A percentile compares a stretch with the other conserved stretches of the same genome.
Conservation (phyloP, 805 yeast species). For the Saturnispora silvae region DNA sequence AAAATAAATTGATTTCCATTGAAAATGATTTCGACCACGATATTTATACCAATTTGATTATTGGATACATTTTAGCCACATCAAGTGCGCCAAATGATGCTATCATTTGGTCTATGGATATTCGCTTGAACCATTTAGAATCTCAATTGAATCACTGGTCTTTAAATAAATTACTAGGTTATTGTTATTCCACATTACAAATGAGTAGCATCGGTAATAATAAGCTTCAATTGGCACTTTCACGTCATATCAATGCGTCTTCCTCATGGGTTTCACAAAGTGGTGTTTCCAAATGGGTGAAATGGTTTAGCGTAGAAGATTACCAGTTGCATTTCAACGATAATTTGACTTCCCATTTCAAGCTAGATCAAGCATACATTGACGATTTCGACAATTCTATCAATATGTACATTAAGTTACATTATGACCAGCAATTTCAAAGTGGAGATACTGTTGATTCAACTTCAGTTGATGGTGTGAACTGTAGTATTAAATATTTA, state of each 20-base stretch:
- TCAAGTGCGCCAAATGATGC: slow-evolving; percentile 15
- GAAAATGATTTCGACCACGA: slow-evolving; percentile 24
- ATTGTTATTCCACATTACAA: slow-evolving; percentile 23
- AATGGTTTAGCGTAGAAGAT: slow-evolving; percentile 20
- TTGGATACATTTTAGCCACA: slow-evolving; percentile 18
- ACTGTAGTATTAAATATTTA: slow-evolving; percentile 8
- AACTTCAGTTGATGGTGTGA: not conserved
- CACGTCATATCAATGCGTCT: slow-evolving; percentile 7
- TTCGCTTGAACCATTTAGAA: slow-evolving; percentile 14
- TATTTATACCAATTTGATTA: slow-evolving; percentile 17
- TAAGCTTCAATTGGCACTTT: slow-evolving; percentile 15
- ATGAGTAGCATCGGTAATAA: slow-evolving; percentile 17
- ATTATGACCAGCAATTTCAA: not conserved
- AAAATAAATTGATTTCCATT: slow-evolving; percentile 14
- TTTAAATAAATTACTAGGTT: slow-evolving; percentile 20
- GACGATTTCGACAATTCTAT: not conserved
- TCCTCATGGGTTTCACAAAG: slow-evolving; percentile 23
- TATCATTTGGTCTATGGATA: slow-evolving; percentile 17
- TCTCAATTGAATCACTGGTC: slow-evolving; percentile 11
- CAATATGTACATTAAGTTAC: not conserved
- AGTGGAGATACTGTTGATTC: not conserved
- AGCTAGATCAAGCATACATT: not conserved
- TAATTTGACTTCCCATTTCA: not conserved
- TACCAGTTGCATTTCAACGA: not conserved
- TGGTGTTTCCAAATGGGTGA: slow-evolving; percentile 19